Percentiles rank a stretch among this genome's conserved stretches.
Conservation (phyloP, 2,329 filamentous ascomycete genomes). For the Colletotrichum sp. region DNA sequence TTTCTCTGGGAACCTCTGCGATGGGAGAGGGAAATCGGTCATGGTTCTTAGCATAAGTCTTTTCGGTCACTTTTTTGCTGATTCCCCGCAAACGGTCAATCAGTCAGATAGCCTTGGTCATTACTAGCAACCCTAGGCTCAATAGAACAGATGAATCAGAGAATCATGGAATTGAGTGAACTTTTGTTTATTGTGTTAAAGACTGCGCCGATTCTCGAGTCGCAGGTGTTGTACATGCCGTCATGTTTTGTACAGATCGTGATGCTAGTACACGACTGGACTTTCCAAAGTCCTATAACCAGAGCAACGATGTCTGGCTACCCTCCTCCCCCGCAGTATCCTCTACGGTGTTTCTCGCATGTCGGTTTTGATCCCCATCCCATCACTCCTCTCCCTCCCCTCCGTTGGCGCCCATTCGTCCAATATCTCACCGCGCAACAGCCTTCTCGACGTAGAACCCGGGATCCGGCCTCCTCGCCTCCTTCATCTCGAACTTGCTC, state of each 20-base stretch:
- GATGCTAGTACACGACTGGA: neutral
- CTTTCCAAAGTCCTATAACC: neutral
- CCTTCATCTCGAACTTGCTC: slow-evolving; percentile 72
- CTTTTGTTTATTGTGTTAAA: neutral
- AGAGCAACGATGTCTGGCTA: neutral
- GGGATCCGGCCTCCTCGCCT: slow-evolving; percentile 73
- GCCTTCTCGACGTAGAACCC: slow-evolving; percentile 81
- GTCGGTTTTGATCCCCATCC: neutral
- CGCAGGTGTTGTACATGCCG: slow-evolving; percentile 7
- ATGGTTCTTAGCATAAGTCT: neutral
- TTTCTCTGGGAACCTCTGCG: neutral
- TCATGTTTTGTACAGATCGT: slow-evolving; percentile 5
- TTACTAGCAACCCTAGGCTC: neutral
- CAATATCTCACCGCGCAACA: slow-evolving; percentile 32
- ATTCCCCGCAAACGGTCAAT: neutral
- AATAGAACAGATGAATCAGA: neutral
- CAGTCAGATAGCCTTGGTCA: neutral
- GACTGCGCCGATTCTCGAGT: neutral
- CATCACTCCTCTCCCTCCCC: neutral
- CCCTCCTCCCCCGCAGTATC: neutral
- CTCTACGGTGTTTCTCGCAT: neutral
- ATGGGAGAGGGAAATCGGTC: neutral
- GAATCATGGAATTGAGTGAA: neutral
- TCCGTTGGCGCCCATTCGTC: too few species aligned
- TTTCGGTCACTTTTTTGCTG: neutral